Conservation (phyloP, 371 early-diverging fungal species). For the Thermomucor indicae-seudaticae region DNA sequence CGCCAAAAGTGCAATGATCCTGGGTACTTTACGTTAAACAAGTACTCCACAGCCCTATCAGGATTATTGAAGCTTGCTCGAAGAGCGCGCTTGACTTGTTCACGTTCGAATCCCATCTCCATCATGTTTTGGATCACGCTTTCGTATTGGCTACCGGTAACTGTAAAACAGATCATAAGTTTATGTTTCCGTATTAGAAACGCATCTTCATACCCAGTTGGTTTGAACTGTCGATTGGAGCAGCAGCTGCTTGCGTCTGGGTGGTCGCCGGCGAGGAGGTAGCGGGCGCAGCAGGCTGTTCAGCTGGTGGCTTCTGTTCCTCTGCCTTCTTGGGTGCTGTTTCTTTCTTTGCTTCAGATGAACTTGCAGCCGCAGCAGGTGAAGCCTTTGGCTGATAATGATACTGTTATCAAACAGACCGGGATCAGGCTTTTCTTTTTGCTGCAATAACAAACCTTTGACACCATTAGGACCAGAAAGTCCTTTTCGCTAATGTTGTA, state of each 20-base stretch:
- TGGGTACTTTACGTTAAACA: conserved; percentile 69
- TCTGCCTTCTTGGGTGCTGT: not conserved
- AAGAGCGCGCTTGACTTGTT: conserved; percentile 86
- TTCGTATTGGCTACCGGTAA: conserved; percentile 71
- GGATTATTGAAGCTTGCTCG: conserved; percentile 97
- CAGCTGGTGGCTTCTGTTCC: not conserved
- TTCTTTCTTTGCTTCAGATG: conserved; percentile 1
- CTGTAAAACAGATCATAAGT: conserved; percentile 16
- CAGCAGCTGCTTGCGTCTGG: not conserved
- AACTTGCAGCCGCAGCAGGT: conserved; percentile 19
- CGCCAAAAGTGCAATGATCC: too few species aligned
- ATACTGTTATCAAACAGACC: not conserved
- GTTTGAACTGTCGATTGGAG: conserved; percentile 4
- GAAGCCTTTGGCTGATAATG: conserved; percentile 57
- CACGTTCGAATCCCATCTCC: conserved; percentile 94
- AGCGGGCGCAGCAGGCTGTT: too few species aligned
- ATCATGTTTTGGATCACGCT: conserved; percentile 81
- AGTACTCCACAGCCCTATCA: conserved; percentile 94
- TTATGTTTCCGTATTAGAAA: not conserved
- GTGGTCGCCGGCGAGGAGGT: too few species aligned
- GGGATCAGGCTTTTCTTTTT: not conserved
- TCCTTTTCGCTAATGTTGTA: conserved; percentile 85
- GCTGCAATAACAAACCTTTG: conserved; percentile 61
- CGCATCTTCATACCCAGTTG: conserved; percentile 6
- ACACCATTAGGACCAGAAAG: conserved; percentile 92